phyloP scores from a whole-genome alignment of 495 filamentous ascomycete species.

The Penicillium herquei region DNA sequence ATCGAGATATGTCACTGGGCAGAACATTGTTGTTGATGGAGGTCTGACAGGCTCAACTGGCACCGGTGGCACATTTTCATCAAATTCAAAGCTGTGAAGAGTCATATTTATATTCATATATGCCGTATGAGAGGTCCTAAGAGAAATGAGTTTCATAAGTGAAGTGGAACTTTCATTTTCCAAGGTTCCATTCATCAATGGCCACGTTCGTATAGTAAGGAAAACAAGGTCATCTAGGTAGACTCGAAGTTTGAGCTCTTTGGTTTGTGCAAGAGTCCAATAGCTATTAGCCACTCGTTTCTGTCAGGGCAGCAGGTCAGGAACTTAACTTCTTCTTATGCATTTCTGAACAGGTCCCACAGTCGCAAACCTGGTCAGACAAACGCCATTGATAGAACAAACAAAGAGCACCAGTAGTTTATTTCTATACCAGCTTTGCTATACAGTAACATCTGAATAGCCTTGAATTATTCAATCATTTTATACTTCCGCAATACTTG shows the following conservation, averaged over 20 bases:
- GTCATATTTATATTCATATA: too few relatives aligned
- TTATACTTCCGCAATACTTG: background rate
- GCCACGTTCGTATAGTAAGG: too few relatives aligned
- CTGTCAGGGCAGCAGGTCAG: too few relatives aligned
- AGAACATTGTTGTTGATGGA: conserved; percentile 19
- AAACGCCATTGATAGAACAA: background rate
- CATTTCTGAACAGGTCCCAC: background rate
- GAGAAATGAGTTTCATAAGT: too few relatives aligned
- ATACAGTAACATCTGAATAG: background rate
- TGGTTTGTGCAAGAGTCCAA: too few relatives aligned
- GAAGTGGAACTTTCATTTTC: too few relatives aligned
- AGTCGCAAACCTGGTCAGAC: background rate
- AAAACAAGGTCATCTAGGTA: too few relatives aligned
- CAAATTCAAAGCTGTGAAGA: background rate
- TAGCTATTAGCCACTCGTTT: too few relatives aligned
- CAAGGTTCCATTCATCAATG: too few relatives aligned
- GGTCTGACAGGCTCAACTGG: conserved; percentile 24
- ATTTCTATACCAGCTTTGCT: background rate
- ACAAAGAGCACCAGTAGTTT: background rate
- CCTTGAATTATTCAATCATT: background rate
- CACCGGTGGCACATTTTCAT: background rate
- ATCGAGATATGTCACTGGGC: conserved; percentile 13
- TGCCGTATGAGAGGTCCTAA: too few relatives aligned
- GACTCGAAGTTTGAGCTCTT: too few relatives aligned
- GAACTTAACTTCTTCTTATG: background rate